Base-by-base conservation (phyloP, 2,329 filamentous ascomycete genomes). In the Stemphylium beticola region DNA sequence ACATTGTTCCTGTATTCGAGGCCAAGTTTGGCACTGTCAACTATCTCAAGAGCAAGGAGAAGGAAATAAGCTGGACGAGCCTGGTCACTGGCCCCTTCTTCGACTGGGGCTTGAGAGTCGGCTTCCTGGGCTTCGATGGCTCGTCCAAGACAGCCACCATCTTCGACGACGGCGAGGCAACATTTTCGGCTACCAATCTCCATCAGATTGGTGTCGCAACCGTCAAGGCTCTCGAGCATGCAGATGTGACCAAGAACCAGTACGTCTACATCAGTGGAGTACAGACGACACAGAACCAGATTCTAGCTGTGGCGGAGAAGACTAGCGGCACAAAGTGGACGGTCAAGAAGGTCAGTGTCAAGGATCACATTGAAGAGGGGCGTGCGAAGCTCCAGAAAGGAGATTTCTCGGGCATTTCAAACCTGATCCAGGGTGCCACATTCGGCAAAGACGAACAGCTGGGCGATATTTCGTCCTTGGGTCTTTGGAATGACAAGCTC, bases 211-310 rank as follows among this genome's bases (percentile, higher is more conserved):
- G 79, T 4, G 73, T 78, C 40, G 81, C 83, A 0, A 78, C 87
- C 0, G 79, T 79, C 7, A 77, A 79, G 5, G 74, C 85, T 20
- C 70, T 88, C 14, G 65, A 75, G 75, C 64, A 78, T 72, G 77
- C 81, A 0, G 76, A 79, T 2, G 73, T 79, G 53, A 87, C 84
- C 0, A 80, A 77, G 32, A 88, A 89, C 68, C 78, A 82, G 56
- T 84, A 85, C 67, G 69, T 89, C 26, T 80, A 79, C 45, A 74
- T 88, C 14, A 80, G 83, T 2, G 85, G 82, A 0, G 84, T 87
- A 61, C 80, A 80, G 26, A 79, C 82, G 0, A 81, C 82, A 1
- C 85, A 88, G 71, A 83, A 83, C 15, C 78, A 88, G 58, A 71
- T 90, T 1, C 66, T 88, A 1, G 70, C 74, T 11, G 67, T 79